Evolutionary conservation across 495 filamentous ascomycete genomes (phyloP), one percentile per base, ranked within the genome.

Genomic region (Penicillium malachiteum): DNA sequence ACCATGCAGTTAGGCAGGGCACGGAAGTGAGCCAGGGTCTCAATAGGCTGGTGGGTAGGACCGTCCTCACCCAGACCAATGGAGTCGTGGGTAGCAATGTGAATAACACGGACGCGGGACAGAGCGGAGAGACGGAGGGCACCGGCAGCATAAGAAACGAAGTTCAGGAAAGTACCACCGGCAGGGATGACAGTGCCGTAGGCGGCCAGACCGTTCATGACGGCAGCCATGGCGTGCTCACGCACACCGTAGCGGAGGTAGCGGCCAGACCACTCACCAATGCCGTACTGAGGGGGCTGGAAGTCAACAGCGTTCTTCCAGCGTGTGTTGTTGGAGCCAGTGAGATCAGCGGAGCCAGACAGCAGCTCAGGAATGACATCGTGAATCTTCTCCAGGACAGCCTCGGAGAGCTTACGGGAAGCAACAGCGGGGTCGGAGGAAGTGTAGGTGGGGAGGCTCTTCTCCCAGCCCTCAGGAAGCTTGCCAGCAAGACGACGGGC

Each of bases 1-100:
- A 97, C 95, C 94, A 97, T 97, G 84, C 88, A 90, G 88, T 99
- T 99, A 62, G 94, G 94, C 62, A 97, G 84, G 53, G 95, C 95
- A 74, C 94, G 94, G 91, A 97, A 97, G 78, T 99, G 94, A 57
- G 94, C 89, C 46, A 99, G 86, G n/a, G 91, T 96, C 84, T 99
- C 94, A 67, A 99, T 96, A 69, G 94, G 94, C 82, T 99, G 94
- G 81, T 99, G 94, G 50, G 94, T 99, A 54, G 94, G 94, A 53
- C 94, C 94, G 69, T 99, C 94, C 79, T 99, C 95, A 75, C 94
- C 94, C 58, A 99, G 90, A 81, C 94, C 94, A 68, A 99, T 97
- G 57, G 92, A 96, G 83, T 99, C 94, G 84, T 99, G 94, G 63
- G 94, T 99, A 56, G 95, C 94, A 69, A 99, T 82, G 84, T 94